Base-by-base conservation (phyloP, 805 yeast species). In the Wickerhamomyces rabaulensis region DNA sequence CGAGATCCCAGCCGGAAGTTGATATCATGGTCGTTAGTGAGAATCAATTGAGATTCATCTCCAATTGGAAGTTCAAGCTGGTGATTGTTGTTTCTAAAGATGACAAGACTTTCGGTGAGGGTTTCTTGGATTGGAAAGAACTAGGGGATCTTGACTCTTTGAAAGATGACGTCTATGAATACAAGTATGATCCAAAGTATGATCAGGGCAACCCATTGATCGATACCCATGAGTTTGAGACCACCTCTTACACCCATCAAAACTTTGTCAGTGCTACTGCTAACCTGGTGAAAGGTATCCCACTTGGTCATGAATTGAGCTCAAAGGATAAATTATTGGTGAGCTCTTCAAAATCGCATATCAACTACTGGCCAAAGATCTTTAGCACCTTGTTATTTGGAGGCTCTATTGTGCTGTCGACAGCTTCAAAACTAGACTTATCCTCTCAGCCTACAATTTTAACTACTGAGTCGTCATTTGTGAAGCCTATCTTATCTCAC, bases 251-350 rank as follows among this genome's bases (percentile, higher is more conserved):
- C 54, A 72, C 79, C 5, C 83, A 79, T 46, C 65, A 73, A 47
- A 76, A 78, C 51, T 59, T 80, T 37, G 74, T 79, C 5, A 74
- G 82, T 51, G 69, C 80, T 7, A 63, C 75, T 29, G 79, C 86
- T 2, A 69, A 84, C 1, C 66, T 75, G 21, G 65, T 71, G 5
- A 67, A 61, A 35, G 52, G 58, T 0, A 58, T 67, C 13, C 70
- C 74, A 15, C 40, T 65, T 9, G 68, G 61, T 10, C 64, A 71
- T 37, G 76, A 71, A 42, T 41, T 73, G 23, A 56, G 57, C 26
- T 29, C 50, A 15, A 47, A 53, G 13, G 69, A 73, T 49, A 44
- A 52, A 45, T 35, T 70, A n/a, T 45, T 63, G 2, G 50, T 70
- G n/a, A 59, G 66, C 2, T 42, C 61, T 22, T 58, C 50, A 5